Conservation (phyloP, 371 early-diverging fungal species). For the Mortierella sp. region DNA sequence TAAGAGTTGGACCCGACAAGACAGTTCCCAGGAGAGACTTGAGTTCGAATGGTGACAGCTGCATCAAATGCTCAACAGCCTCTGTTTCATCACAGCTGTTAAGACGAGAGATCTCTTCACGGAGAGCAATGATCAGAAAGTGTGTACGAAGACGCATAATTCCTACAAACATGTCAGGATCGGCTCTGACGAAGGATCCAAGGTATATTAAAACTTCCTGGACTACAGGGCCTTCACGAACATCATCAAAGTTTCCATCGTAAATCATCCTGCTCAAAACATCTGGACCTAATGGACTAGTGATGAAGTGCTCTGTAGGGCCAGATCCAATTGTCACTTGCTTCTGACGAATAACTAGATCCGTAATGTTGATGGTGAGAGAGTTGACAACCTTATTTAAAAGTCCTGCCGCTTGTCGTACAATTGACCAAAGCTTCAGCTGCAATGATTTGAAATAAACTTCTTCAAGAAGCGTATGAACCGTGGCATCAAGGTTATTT, state of each 20-base stretch:
- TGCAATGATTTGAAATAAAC: slow-evolving; percentile 84
- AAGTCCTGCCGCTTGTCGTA: slow-evolving; percentile 87
- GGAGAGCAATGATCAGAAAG: slow-evolving; percentile 85
- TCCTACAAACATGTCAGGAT: slow-evolving; percentile 83
- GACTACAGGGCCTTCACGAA: slow-evolving; percentile 87
- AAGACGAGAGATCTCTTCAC: slow-evolving; percentile 86
- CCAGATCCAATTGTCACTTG: slow-evolving; percentile 88
- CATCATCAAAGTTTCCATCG: slow-evolving; percentile 72
- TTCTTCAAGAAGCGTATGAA: slow-evolving; percentile 80
- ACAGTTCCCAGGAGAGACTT: slow-evolving; percentile 82
- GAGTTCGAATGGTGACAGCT: slow-evolving; percentile 84
- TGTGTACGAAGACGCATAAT: slow-evolving; percentile 87
- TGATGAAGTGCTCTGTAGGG: slow-evolving; percentile 72
- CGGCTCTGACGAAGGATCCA: slow-evolving; percentile 79
- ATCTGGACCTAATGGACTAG: slow-evolving; percentile 77
- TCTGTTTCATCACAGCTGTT: slow-evolving; percentile 82
- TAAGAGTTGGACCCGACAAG: slow-evolving; percentile 75
- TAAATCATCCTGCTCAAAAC: slow-evolving; percentile 75
- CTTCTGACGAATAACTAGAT: slow-evolving; percentile 85
- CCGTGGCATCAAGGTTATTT: slow-evolving; percentile 64
- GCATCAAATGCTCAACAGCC: slow-evolving; percentile 86
- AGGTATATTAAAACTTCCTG: slow-evolving; percentile 88
- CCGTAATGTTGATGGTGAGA: slow-evolving; percentile 86
- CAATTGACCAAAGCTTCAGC: slow-evolving; percentile 83
- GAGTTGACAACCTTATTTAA: slow-evolving; percentile 80